These are phyloP conservation scores for Ambrosiella cleistominuta DNA, from an alignment of 2,329 filamentous ascomycete genomes.

Conservation along the genomic window DNA sequence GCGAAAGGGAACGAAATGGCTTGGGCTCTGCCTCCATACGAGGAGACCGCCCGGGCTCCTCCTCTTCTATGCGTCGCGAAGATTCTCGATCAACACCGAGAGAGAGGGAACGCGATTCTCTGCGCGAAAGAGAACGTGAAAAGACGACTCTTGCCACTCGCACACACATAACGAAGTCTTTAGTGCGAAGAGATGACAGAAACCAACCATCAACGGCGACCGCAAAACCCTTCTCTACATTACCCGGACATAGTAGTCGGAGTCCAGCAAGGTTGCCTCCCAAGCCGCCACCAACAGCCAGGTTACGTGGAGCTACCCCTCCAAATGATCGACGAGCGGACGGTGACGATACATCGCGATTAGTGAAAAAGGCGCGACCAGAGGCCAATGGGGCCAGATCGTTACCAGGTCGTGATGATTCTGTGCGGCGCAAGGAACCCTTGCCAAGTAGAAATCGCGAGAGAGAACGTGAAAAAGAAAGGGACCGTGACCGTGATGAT, in stretches of 20 bases:
- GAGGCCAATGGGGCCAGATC: constrained; percentile 1
- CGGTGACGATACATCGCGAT: background rate
- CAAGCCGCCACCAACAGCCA: constrained; percentile 6
- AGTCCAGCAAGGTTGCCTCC: constrained; percentile 3
- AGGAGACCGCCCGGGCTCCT: background rate
- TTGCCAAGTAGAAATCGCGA: constrained; percentile 3
- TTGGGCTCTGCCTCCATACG: background rate
- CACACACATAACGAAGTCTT: background rate
- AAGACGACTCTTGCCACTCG: background rate
- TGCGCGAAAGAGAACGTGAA: constrained; percentile 2
- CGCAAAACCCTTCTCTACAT: background rate
- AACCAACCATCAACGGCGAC: background rate
- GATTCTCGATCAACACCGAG: background rate
- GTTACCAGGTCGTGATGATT: background rate
- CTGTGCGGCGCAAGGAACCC: constrained; percentile 1
- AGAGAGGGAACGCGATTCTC: constrained; percentile 4
- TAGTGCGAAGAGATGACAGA: constrained; percentile 2
- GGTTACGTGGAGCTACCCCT: background rate
- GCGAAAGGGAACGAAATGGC: constrained; percentile 1
- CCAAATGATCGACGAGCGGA: background rate
- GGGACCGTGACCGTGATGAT: background rate
- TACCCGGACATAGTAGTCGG: background rate
- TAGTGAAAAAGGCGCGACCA: background rate
- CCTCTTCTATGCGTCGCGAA: background rate
- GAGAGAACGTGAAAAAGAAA: constrained; percentile 4